Evolutionary conservation across 768 basidiomycete genomes (phyloP).

Genomic region (Suillus spraguei): DNA sequence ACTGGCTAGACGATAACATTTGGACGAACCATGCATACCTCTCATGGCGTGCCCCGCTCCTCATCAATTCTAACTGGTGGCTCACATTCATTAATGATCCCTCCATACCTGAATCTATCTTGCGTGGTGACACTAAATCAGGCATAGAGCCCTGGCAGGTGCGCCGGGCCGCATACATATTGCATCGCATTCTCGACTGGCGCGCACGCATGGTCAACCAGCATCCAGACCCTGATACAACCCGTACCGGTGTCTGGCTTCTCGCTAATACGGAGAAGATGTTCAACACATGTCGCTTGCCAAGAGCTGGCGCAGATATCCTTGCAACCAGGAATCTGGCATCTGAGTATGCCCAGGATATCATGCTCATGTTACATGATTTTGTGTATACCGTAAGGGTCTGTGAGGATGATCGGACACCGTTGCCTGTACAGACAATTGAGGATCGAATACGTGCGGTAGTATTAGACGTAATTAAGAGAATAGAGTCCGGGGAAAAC

Average conservation of each 20-base stretch:
- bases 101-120: slow-evolving; percentile 48
- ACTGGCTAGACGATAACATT: slow-evolving; percentile 94
- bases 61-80: slow-evolving; percentile 98
- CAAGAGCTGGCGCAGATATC: slow-evolving; percentile 64
- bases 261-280: slow-evolving; percentile 55
- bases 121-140: slow-evolving; percentile 26
- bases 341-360: slow-evolving; percentile 34
- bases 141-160: slow-evolving; percentile 81
- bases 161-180: slow-evolving; percentile 80
- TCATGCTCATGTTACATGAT: slow-evolving; percentile 74
- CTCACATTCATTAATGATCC: slow-evolving; percentile 79
- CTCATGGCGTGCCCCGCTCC: slow-evolving; percentile 82
- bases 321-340: slow-evolving; percentile 52
- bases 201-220: slow-evolving; percentile 67
- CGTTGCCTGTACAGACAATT: slow-evolving; percentile 41
- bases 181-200: slow-evolving; percentile 72
- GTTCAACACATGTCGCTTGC: slow-evolving; percentile 82
- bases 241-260: slow-evolving; percentile 78
- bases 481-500: slow-evolving; percentile 53
- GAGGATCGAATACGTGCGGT: slow-evolving; percentile 48
- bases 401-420: slow-evolving; percentile 42
- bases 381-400: slow-evolving; percentile 81
- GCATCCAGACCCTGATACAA: slow-evolving; percentile 69
- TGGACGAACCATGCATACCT: slow-evolving; percentile 90
- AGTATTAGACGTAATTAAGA: slow-evolving; percentile 58